Base-by-base conservation (phyloP, 192 early-diverging fungal genomes). In the Geranomyces michiganensis region DNA sequence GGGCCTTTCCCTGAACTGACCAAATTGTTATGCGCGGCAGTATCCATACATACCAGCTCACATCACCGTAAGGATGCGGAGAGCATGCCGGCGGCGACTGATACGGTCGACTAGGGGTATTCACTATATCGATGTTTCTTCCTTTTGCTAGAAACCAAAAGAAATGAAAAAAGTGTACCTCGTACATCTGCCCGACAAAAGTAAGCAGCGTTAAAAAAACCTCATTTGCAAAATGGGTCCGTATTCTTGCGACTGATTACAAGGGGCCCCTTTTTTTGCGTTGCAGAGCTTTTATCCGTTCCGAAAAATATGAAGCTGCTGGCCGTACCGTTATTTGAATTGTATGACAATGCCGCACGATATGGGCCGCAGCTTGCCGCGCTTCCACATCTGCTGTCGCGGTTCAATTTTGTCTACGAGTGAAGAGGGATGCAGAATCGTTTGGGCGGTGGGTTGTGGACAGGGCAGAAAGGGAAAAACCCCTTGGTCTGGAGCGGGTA, bases 31-130 rank as follows among this genome's bases (percentile, higher is more conserved):
- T 47, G 33, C 53, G 8, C 32, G 27, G 21, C 67, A 91, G 91
- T 93, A 92, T 62, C 92, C 92, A 3, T 93, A 92, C 77, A 68
- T 89, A 21, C 90, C 92, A 31, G 87, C 90, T 17, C 92, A 93
- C 65, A 85, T 93, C 32, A 90, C 89, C 53, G 82, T 82, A 65
- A 76, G 67, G 45, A 41, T 41, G 36, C 10, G 36, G 36, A 41
- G 36, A 41, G 36, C 36, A 41, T 10, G 5, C 36, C 36, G n/a
- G 36, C 36, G 10, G 36, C 36, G 36, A 41, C n/a, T n/a, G n/a
- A n/a, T n/a, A n/a, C n/a, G n/a, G n/a, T n/a, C n/a, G n/a, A n/a
- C n/a, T n/a, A n/a, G n/a, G n/a, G n/a, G n/a, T n/a, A 10, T 10
- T 41, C 3, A 41, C 36, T 22, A 19, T 45, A 0, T 41, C 0